Conservation (phyloP, 208 protist species). For the Leishmania turanica region DNA sequence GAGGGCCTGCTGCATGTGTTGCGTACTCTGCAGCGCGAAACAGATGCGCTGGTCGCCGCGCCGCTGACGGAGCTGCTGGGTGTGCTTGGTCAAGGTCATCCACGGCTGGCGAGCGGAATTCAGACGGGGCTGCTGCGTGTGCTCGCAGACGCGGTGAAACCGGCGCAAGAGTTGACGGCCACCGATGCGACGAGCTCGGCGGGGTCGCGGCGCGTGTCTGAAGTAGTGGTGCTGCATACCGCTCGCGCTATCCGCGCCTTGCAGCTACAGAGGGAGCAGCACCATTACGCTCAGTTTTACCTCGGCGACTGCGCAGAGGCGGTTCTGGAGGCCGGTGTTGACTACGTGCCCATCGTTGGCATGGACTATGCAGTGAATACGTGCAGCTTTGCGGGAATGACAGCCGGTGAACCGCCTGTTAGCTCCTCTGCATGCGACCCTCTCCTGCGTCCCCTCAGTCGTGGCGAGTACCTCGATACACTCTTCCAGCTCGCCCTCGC, state of each 20-base stretch:
- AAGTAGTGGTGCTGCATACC: slow-evolving; percentile 50
- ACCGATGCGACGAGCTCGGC: background rate
- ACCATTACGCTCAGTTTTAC: slow-evolving; percentile 40
- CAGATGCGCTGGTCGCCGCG: slow-evolving; percentile 39
- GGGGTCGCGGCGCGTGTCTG: background rate
- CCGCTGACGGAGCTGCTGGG: slow-evolving; percentile 68
- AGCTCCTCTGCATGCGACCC: slow-evolving; percentile 14
- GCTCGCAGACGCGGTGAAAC: slow-evolving; percentile 26
- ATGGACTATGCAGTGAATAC: slow-evolving; percentile 17
- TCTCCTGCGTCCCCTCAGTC: slow-evolving; percentile 34
- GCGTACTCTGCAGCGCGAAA: slow-evolving; percentile 49
- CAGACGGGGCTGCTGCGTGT: slow-evolving; percentile 68
- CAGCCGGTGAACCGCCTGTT: background rate
- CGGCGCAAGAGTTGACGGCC: background rate
- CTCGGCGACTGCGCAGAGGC: background rate
- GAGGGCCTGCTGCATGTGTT: slow-evolving; percentile 65
- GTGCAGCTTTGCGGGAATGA: background rate
- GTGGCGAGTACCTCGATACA: slow-evolving; percentile 49
- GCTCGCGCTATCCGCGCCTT: slow-evolving; percentile 62
- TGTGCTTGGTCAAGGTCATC: slow-evolving; percentile 70
- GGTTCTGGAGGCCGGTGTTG: slow-evolving; percentile 3
- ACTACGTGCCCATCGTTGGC: slow-evolving; percentile 40
- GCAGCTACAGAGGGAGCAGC: slow-evolving; percentile 64
- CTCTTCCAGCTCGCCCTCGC: slow-evolving; percentile 69
- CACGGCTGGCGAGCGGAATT: slow-evolving; percentile 40